phyloP scores from a whole-genome alignment of 2,329 filamentous ascomycete species.

The Raffaelea ambrosiae region DNA sequence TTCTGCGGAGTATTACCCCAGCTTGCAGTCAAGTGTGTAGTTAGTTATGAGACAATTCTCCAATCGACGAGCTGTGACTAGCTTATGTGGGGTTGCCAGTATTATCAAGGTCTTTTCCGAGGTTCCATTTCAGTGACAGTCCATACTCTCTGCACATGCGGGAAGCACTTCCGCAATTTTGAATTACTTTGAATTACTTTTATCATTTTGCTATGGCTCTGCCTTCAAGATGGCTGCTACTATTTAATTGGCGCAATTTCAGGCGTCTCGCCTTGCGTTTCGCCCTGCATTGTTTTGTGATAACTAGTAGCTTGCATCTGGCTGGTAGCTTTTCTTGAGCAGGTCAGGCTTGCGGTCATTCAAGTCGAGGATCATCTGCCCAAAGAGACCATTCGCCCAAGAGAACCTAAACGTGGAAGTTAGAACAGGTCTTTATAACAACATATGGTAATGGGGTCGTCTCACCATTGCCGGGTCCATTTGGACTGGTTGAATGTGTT shows the following conservation, averaged over 20 bases:
- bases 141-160: too few relatives aligned
- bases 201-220: too few relatives aligned
- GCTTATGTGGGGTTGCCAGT: too few relatives aligned
- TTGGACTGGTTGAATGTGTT: conserved; percentile 49
- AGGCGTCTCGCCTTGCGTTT: not conserved
- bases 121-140: too few relatives aligned
- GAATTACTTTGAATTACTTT: too few relatives aligned
- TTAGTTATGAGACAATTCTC: too few relatives aligned
- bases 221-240: too few relatives aligned
- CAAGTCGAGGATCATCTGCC: conserved; percentile 72
- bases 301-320: not conserved
- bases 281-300: not conserved
- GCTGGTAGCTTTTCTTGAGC: conserved; percentile 28
- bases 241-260: not conserved
- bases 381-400: conserved; percentile 84
- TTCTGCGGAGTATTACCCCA: too few relatives aligned
- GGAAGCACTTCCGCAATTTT: too few relatives aligned
- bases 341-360: conserved; percentile 58
- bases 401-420: conserved; percentile 58
- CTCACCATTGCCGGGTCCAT: conserved; percentile 37
- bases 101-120: too few relatives aligned
- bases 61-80: too few relatives aligned
- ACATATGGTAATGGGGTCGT: not conserved
- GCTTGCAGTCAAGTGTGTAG: too few relatives aligned
- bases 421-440: not conserved